phyloP scores from a whole-genome alignment of 768 basidiomycete species.

The Hypholoma sublateritium region DNA sequence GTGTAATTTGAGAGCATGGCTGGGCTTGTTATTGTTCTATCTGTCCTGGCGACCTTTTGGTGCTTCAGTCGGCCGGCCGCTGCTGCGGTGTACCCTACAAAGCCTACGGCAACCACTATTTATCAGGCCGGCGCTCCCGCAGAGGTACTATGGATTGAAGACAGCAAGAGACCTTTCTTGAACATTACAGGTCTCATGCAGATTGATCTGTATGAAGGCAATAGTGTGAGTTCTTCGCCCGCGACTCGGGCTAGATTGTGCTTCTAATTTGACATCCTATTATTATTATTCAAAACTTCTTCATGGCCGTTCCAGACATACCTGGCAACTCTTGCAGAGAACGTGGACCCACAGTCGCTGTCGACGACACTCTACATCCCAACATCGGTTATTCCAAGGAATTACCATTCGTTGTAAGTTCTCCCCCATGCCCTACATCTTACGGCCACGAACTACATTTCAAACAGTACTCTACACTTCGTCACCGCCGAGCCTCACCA shows the following conservation, averaged over 20 bases:
- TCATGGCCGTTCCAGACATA: conserved; percentile 20
- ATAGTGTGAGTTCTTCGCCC: conserved; percentile 33
- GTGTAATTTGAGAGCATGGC: neutral
- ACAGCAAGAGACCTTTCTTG: conserved; percentile 39
- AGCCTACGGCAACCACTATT: conserved; percentile 45
- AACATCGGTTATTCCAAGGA: conserved; percentile 26
- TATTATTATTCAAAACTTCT: neutral
- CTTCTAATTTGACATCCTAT: neutral
- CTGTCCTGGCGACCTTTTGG: conserved; percentile 1
- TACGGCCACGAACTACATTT: neutral
- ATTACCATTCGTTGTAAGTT: conserved; percentile 30
- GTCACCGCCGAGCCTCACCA: conserved; percentile 24
- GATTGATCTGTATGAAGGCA: conserved; percentile 46
- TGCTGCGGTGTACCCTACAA: conserved; percentile 43
- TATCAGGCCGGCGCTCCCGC: conserved; percentile 43
- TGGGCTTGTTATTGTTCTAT: neutral
- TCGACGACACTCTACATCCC: conserved; percentile 34
- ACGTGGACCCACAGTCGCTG: conserved; percentile 35
- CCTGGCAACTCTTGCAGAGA: conserved; percentile 41
- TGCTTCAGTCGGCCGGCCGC: neutral
- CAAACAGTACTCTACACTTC: conserved; percentile 34
- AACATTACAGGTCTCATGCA: conserved; percentile 38
- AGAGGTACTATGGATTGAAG: conserved; percentile 51
- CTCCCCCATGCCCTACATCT: neutral
- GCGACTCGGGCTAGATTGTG: neutral